Base-by-base conservation (phyloP, 345 rosid species). In the Reutealis trisperma region DNA sequence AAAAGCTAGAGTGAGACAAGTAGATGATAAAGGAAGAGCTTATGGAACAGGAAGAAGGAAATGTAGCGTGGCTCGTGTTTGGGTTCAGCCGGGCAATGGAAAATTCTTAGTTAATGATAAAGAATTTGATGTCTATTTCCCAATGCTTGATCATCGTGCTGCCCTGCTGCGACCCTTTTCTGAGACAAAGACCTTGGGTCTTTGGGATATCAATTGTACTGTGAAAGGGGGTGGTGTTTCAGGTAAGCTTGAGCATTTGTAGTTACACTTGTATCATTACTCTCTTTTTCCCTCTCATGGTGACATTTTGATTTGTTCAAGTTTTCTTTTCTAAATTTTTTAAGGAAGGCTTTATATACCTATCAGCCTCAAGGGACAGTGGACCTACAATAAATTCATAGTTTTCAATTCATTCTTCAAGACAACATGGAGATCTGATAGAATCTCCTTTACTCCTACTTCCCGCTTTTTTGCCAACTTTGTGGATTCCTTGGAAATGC, bases 1-100 rank as follows among this genome's bases (percentile, higher is more conserved):
- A 18, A 96, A 90, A 75, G 86, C 97, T 61, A 86, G 98, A 59
- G 98, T 93, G 60, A 90, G 98, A 75, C 87, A 88, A 74, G 98
- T 96, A 12, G 99, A 96, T 63, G 96, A 89, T 21, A 79, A 90
- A 18, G 99, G 93, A 52, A 92, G 98, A 88, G 92, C 98, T 66
- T 96, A 96, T 79, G 99, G 98, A 83, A 93, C 98, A 0, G 99
- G 98, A 64, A 92, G 96, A 87, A 92, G 98, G 85, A 96, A 96
- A 76, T 91, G 96, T 73, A 96, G 98, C 81, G 76, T 89, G 11
- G 98, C 99, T 13, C 96, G 98, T 65, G 97, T 93, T 66, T 96
- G 98, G 99, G 81, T 93, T 81, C 86, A 86, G 42, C 97, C 99
- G 32, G 98, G 99, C 18, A 83, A 86, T n/a, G 97, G 99, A 2